phyloP scores from a whole-genome alignment of 176 grass and related monocot species.

The Calamus simplicifolius region DNA sequence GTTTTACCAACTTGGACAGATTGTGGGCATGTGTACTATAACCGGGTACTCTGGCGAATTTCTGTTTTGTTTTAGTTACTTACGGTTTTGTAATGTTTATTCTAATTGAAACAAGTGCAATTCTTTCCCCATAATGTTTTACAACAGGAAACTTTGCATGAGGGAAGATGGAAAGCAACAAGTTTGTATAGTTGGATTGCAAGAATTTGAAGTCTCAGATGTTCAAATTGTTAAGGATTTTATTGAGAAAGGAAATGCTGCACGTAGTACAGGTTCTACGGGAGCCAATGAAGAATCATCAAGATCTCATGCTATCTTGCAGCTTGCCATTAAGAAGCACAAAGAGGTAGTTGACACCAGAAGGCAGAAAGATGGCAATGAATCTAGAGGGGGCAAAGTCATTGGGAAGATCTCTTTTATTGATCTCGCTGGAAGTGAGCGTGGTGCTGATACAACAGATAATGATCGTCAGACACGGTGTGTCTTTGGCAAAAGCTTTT shows the following conservation, averaged over 20 bases:
- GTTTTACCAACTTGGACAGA: too few species aligned
- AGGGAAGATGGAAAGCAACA: slow-evolving; percentile 98
- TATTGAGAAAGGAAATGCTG: slow-evolving; percentile 90
- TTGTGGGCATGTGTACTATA: too few species aligned
- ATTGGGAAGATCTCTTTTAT: slow-evolving; percentile 97
- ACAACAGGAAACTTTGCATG: slow-evolving; percentile 77
- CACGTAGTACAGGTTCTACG: slow-evolving; percentile 89
- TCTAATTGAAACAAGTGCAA: neutral
- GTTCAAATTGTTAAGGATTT: slow-evolving; percentile 96
- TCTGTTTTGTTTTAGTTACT: too few species aligned
- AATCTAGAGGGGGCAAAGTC: slow-evolving; percentile 65
- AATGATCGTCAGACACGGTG: slow-evolving; percentile 94
- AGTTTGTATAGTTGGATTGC: slow-evolving; percentile 94
- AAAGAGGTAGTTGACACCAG: slow-evolving; percentile 47
- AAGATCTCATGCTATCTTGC: slow-evolving; percentile 93
- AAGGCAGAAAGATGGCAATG: slow-evolving; percentile 80
- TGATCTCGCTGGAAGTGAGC: slow-evolving; percentile 98
- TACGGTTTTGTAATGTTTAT: too few species aligned
- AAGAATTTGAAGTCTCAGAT: slow-evolving; percentile 97
- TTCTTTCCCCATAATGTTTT: slow-evolving; percentile 9
- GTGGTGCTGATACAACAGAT: slow-evolving; percentile 96
- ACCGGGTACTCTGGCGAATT: too few species aligned
- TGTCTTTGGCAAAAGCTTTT: neutral
- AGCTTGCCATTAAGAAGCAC: slow-evolving; percentile 92
- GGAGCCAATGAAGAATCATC: slow-evolving; percentile 99